Evolutionary conservation across 345 rosid species (phyloP).

Genomic region (Eucalyptus shirleyi): DNA sequence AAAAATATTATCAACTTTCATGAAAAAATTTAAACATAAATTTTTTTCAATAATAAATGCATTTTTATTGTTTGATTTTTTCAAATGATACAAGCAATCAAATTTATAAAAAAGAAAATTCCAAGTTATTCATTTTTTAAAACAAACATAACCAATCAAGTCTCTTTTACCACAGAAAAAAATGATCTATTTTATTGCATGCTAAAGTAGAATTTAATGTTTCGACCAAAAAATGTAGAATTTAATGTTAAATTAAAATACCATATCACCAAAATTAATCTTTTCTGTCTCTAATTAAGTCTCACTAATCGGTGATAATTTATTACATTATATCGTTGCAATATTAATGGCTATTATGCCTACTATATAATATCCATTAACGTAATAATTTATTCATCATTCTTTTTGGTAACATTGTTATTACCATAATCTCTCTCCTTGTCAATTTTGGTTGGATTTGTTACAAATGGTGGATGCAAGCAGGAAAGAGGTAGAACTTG

Average conservation of each 20-base stretch:
- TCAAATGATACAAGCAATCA: accelerated
- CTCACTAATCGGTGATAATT: background rate
- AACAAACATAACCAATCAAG: no score
- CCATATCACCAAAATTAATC: background rate
- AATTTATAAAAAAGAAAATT: no score
- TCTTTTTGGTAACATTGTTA: background rate
- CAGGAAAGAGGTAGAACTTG: no score
- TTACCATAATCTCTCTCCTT: background rate
- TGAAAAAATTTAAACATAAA: no score
- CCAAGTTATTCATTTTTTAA: accelerated
- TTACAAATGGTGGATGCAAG: background rate
- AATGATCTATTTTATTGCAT: background rate
- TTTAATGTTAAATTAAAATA: no score
- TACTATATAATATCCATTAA: background rate
- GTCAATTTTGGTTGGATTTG: background rate
- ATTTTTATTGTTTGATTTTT: no score
- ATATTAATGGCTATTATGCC: background rate
- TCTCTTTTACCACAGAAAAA: accelerated
- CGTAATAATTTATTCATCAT: no score
- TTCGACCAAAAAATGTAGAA: no score
- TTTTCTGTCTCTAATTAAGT: background rate
- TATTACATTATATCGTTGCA: background rate
- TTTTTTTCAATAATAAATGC: no score
- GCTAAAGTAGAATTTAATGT: background rate
- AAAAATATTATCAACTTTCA: no score